Evolutionary conservation across 2,329 filamentous ascomycete species (phyloP), one percentile per base, ranked within the genome.

Genomic region (Ciborinia camelliae): DNA sequence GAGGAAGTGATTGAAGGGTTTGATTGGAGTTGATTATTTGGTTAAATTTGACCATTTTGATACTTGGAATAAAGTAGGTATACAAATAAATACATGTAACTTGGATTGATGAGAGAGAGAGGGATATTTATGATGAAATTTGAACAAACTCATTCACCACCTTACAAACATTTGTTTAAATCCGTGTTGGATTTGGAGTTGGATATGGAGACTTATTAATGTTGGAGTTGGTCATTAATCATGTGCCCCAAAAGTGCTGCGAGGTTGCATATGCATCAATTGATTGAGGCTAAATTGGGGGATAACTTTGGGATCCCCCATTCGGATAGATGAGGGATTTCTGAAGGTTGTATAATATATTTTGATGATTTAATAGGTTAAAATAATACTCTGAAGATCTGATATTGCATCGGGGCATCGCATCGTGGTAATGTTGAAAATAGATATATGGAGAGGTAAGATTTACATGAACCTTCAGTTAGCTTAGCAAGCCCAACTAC

Each of bases 21-120:
- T 43, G 50, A 3, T 62, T 47, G 10, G 50, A 62, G 8, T 20
- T 32, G 60, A 54, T 45, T 15, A 54, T 28, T 37, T 62, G 50
- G 26, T n/a, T 54, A 20, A 45, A 20, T 9, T 26, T 43, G 28
- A 37, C 48, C 48, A 35, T 53, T 9, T 28, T 23, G 26, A 35
- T 30, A 28, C 10, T 23, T 5, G 12, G 26, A 10, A 39, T 15
- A n/a, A n/a, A n/a, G n/a, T n/a, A n/a, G n/a, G n/a, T n/a, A n/a
- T n/a, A n/a, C n/a, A n/a, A n/a, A n/a, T n/a, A n/a, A n/a, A n/a
- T n/a, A n/a, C n/a, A 14, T 37, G 4, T 8, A 39, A 5, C n/a
- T 52, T 28, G 23, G 4, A 43, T 23, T 43, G 35, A 12, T n/a
- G 48, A 3, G 37, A 41, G 48, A 3, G 37, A 41, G 18, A 28